Conservation (phyloP, 2,329 filamentous ascomycete genomes). For the Chaetomiaceae sp. region DNA sequence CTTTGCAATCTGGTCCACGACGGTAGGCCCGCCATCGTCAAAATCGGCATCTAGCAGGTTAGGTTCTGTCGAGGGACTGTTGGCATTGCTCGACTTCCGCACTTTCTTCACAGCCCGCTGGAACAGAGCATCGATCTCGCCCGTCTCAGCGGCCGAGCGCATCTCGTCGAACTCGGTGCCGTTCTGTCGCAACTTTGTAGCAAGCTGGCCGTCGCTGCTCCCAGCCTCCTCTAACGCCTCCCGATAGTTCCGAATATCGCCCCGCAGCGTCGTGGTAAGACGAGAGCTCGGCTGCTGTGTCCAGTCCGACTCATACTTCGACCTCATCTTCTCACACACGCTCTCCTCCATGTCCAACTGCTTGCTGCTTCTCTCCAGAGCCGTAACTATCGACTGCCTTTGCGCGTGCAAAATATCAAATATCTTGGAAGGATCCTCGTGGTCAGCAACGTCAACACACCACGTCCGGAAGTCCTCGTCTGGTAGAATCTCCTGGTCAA, state of each 20-base stretch:
- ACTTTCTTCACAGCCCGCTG: slow-evolving; percentile 80
- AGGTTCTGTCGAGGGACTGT: slow-evolving; percentile 62
- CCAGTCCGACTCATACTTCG: slow-evolving; percentile 94
- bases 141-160: slow-evolving; percentile 79
- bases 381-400: slow-evolving; percentile 67
- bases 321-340: slow-evolving; percentile 98
- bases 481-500: slow-evolving; percentile 81
- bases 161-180: slow-evolving; percentile 92
- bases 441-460: slow-evolving; percentile 88
- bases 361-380: slow-evolving; percentile 76
- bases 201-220: slow-evolving; percentile 79
- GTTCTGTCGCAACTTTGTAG: slow-evolving; percentile 78
- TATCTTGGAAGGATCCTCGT: slow-evolving; percentile 71
- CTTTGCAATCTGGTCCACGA: slow-evolving; percentile 80
- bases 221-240: slow-evolving; percentile 86
- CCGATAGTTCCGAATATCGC: slow-evolving; percentile 81
- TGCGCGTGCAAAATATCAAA: slow-evolving; percentile 76
- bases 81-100: slow-evolving; percentile 59
- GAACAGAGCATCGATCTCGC: slow-evolving; percentile 84
- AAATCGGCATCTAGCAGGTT: slow-evolving; percentile 92
- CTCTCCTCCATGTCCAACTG: slow-evolving; percentile 96
- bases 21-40: slow-evolving; percentile 71
- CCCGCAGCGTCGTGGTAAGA: slow-evolving; percentile 79
- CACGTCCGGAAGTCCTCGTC: slow-evolving; percentile 90
- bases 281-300: slow-evolving; percentile 92